Evolutionary conservation across 768 basidiomycete species (phyloP).

Genomic region (Boletus tomentosulus): DNA sequence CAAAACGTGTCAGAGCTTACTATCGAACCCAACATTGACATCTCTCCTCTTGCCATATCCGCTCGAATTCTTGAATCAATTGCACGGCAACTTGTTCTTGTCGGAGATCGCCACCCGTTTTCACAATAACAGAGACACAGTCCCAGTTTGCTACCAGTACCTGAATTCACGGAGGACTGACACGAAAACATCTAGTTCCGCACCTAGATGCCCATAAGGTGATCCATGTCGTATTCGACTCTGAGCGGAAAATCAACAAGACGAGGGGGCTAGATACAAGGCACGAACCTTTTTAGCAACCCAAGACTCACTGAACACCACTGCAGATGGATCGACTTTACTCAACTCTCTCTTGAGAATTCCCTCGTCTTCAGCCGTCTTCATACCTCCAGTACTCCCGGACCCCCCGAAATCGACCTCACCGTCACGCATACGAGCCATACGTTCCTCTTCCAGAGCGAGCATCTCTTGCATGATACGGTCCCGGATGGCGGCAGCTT

Average conservation of each 20-base stretch:
- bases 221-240: conserved; percentile 89
- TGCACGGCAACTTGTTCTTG: conserved; percentile 98
- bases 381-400: conserved; percentile 43
- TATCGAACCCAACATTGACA: conserved; percentile 93
- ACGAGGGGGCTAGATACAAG: neutral
- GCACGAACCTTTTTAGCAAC: conserved; percentile 75
- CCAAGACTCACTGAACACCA: conserved; percentile 96
- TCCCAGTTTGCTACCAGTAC: conserved; percentile 63
- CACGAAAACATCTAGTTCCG: conserved; percentile 18
- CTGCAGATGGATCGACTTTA: conserved; percentile 92
- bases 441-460: conserved; percentile 91
- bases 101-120: conserved; percentile 93
- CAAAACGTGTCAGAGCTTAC: conserved; percentile 38
- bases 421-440: conserved; percentile 85
- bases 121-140: conserved; percentile 95
- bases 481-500: conserved; percentile 87
- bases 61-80: conserved; percentile 87
- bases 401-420: conserved; percentile 55
- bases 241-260: conserved; percentile 23
- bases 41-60: conserved; percentile 93
- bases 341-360: conserved; percentile 92
- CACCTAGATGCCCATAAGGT: conserved; percentile 93
- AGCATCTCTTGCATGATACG: conserved; percentile 99
- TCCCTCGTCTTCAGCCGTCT: conserved; percentile 84
- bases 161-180: conserved; percentile 7